Conservation (phyloP, 495 filamentous ascomycete species). For the Aspergillus haitiensis region DNA sequence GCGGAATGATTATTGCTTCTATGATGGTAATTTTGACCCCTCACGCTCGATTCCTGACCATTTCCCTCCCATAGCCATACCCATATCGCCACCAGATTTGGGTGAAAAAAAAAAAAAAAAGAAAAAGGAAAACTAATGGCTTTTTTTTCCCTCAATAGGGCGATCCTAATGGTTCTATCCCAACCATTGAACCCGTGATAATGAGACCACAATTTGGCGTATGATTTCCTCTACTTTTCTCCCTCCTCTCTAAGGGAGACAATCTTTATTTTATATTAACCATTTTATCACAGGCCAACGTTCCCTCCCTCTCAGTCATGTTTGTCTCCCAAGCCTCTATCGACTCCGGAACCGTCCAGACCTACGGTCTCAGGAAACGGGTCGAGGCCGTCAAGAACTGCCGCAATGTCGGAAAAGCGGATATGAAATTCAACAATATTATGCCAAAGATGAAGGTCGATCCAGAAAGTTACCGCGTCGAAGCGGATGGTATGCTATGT, state of each 20-base stretch:
- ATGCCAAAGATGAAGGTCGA: slow-evolving; percentile 95
- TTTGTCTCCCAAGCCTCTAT: slow-evolving; percentile 81
- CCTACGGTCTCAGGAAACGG: slow-evolving; percentile 76
- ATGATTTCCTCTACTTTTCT: slow-evolving; percentile 27
- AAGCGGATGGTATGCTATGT: slow-evolving; percentile 80
- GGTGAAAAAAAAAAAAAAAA: too few relatives aligned
- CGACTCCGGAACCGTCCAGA: slow-evolving; percentile 59
- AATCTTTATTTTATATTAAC: neutral
- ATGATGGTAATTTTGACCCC: slow-evolving; percentile 65
- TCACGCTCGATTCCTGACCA: neutral
- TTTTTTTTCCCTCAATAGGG: slow-evolving; percentile 57
- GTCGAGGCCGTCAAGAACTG: slow-evolving; percentile 81
- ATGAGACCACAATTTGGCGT: slow-evolving; percentile 85
- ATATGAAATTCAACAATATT: slow-evolving; percentile 91
- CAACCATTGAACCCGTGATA: slow-evolving; percentile 84
- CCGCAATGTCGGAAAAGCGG: slow-evolving; percentile 75
- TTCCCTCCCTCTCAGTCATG: slow-evolving; percentile 72
- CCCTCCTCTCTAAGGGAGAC: neutral
- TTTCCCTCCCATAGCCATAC: neutral
- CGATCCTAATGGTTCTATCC: slow-evolving; percentile 91
- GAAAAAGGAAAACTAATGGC: slow-evolving; percentile 6
- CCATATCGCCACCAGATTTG: neutral
- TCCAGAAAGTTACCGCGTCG: slow-evolving; percentile 85
- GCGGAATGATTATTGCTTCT: slow-evolving; percentile 81
- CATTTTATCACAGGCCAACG: slow-evolving; percentile 44